Conservation (phyloP, 2,329 filamentous ascomycete genomes). For the Coniochaeta sp. region DNA sequence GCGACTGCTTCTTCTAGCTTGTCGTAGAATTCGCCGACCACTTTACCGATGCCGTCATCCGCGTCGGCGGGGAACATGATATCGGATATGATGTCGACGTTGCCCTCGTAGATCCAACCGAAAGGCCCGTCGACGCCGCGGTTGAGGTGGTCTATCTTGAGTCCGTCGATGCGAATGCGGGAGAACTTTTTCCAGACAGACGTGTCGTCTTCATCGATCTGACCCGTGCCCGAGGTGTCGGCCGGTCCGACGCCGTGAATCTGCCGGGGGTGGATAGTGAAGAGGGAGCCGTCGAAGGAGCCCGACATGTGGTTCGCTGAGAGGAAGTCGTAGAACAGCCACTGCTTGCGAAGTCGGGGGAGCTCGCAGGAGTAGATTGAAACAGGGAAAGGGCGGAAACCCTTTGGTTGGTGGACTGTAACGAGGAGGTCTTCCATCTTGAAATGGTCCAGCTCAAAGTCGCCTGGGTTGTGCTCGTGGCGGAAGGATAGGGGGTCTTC, state of each 20-base stretch:
- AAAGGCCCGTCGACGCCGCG: conserved; percentile 89
- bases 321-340: conserved; percentile 96
- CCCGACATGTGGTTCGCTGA: conserved; percentile 95
- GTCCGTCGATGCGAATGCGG: conserved; percentile 81
- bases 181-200: conserved; percentile 94
- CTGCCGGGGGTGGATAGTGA: conserved; percentile 93
- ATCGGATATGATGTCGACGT: conserved; percentile 93
- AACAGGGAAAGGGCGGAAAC: conserved; percentile 89
- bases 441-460: conserved; percentile 96
- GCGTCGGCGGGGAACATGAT: conserved; percentile 88
- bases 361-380: conserved; percentile 96
- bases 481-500: conserved; percentile 82
- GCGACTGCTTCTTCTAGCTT: conserved; percentile 89
- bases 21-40: conserved; percentile 96
- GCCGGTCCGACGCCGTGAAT: conserved; percentile 70
- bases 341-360: conserved; percentile 87
- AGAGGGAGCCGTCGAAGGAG: conserved; percentile 89
- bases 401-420: conserved; percentile 82
- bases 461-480: conserved; percentile 80
- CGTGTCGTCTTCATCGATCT: conserved; percentile 48
- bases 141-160: conserved; percentile 95
- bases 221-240: conserved; percentile 46
- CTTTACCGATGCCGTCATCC: conserved; percentile 84
- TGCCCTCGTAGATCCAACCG: conserved; percentile 96
- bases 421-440: conserved; percentile 91